Base-by-base conservation (phyloP, 495 filamentous ascomycete genomes). In the Elasticomyces elasticus region DNA sequence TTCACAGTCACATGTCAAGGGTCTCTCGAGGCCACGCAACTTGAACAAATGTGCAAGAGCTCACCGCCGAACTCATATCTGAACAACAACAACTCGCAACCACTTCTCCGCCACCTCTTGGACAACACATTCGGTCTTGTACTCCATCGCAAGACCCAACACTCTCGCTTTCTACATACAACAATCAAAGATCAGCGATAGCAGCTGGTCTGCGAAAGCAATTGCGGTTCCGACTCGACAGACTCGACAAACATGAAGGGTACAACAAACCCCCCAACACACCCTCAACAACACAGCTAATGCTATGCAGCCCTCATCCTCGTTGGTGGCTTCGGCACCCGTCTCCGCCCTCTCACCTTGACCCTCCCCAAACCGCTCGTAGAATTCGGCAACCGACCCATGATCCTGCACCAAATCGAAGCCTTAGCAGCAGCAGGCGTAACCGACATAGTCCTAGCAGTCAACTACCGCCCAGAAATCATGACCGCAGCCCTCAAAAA, bases 401-500 rank as follows among this genome's bases (percentile, higher is more conserved):
- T 98, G 92, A 98, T 98, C 72, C 77, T 92, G 58, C 92, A 98
- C 76, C 92, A 98, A 71, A 86, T 98, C 62, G 90, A 97, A 72
- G 87, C 86, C 62, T 75, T 98, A 63, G 92, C 94, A 60, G 87
- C 86, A 58, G 92, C 90, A 27, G 92, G 92, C 67, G 92, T 97
- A 33, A 97, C 91, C 57, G 89, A 97, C 74, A 95, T 98, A 64
- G 94, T 98, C 35, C 76, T 98, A 54, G 92, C 94, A 51, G 92
- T 98, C 68, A 98, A 98, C 76, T 98, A 98, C 76, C 84, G 92
- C 58, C 92, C 92, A 25, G 94, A 98, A 76, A 77, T 98, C 62
- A 98, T 98, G 92, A 80, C 83, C 35, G 67, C 77, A 15, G 79
- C 82, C 4, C 67, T 88, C 42, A 84, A 88, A 71, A 84, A 95